These are phyloP conservation scores for Phanerodontia chrysosporium DNA, from an alignment of 768 basidiomycete species.

Conservation along the genomic window DNA sequence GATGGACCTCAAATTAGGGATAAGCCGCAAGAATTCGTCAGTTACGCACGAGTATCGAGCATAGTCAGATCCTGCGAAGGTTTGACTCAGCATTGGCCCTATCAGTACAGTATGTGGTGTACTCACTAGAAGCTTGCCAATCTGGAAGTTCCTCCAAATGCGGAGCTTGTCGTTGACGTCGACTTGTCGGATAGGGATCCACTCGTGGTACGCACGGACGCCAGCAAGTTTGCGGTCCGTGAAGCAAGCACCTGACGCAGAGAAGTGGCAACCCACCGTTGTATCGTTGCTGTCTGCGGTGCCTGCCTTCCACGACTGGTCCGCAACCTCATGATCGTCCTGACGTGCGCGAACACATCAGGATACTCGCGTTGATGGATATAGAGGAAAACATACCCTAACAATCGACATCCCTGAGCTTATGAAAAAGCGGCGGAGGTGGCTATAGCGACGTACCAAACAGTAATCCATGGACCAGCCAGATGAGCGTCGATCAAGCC, in stretches of 20 bases:
- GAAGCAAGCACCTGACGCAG: slow-evolving; percentile 51
- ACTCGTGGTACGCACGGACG: slow-evolving; percentile 56
- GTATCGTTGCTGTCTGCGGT: slow-evolving; percentile 55
- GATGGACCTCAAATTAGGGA: too few relatives aligned
- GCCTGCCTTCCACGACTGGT: slow-evolving; percentile 55
- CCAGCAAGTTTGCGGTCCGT: slow-evolving; percentile 57
- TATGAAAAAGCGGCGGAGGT: too few relatives aligned
- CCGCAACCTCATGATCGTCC: slow-evolving; percentile 55
- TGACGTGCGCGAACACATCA: slow-evolving; percentile 13
- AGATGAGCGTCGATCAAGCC: slow-evolving; percentile 45
- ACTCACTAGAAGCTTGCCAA: slow-evolving; percentile 49
- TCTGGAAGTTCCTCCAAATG: slow-evolving; percentile 62
- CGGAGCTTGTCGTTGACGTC: slow-evolving; percentile 49
- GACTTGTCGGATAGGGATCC: slow-evolving; percentile 60
- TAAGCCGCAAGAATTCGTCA: too few relatives aligned
- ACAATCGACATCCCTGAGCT: too few relatives aligned
- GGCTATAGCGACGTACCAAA: slow-evolving; percentile 34
- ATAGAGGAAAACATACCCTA: too few relatives aligned
- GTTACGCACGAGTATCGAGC: slow-evolving; percentile 55
- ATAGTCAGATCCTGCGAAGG: slow-evolving; percentile 43
- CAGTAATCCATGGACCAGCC: slow-evolving; percentile 50
- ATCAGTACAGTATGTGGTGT: background rate
- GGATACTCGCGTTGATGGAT: too few relatives aligned
- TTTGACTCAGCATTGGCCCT: background rate
- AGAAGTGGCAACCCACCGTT: slow-evolving; percentile 43